Evolutionary conservation across 257 asterid species (phyloP), one percentile per base, ranked within the genome.

Genomic region (Ocimum tenuiflorum): DNA sequence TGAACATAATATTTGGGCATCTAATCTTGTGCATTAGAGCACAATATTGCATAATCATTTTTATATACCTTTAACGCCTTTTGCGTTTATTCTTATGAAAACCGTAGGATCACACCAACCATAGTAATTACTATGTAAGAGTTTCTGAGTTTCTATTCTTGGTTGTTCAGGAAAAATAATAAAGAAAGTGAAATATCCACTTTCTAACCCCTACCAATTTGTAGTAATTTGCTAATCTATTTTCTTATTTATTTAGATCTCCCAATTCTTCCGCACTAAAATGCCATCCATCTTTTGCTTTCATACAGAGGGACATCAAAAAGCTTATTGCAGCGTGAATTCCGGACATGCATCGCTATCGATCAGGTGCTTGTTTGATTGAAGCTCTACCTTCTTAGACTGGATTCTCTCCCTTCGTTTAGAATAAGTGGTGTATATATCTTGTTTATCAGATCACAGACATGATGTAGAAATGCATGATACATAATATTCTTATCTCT

Each of bases 231-330:
- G 33, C 5, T 71, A 24, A 19, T 19, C 24, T 24, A 62, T 42
- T 24, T 20, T 29, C 52, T 55, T 35, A 6, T n/a, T 47, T 4
- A 39, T 41, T 39, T 46, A 7, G 36, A 55, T 36, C 43, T 68
- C 51, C 15, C 14, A 36, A 60, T 36, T 7, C 48, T 56, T 20
- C 7, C 60, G 35, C 45, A 38, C 48, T 57, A 23, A 53, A 17
- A 43, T 47, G 48, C 24, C 35, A 15, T 68, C 19, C 31, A 6
- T 41, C 6, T 45, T 53, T 60, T 29, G 67, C 62, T 63, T 60
- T 17, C 69, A 50, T 76, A 47, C 91, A 86, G 94, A 83, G 82
- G 75, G 94, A 86, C 66, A 80, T 86, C 76, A 76, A 83, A 77
- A 86, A 79, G 80, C 81, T 80, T 49, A 76, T 86, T 70, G 94